A percentile compares a stretch with the other conserved stretches of the same genome.
These are phyloP conservation scores for Conoideocrella luteorostrata DNA, from an alignment of 2,329 filamentous ascomycete species.

Conservation along the genomic window DNA sequence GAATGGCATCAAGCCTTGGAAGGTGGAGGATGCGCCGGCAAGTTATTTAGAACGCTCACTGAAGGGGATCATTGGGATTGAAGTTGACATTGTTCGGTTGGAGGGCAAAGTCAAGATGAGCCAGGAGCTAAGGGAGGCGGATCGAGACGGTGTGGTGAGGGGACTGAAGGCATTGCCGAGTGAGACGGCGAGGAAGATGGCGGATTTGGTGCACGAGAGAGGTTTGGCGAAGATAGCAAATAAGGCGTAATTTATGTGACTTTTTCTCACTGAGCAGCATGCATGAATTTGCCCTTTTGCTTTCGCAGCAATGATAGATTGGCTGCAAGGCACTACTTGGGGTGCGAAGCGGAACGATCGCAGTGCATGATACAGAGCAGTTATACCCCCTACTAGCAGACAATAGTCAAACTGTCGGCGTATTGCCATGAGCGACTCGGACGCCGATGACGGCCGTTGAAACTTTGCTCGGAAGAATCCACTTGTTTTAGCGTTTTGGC, in stretches of 20 bases:
- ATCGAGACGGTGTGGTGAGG: conserved; percentile 48
- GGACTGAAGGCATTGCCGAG: conserved; percentile 40
- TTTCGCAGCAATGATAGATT: too few species aligned
- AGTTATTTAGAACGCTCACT: conserved; percentile 46
- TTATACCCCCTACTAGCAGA: too few species aligned
- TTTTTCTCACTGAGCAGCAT: too few species aligned
- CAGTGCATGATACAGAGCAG: too few species aligned
- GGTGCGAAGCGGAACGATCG: too few species aligned
- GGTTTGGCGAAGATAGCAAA: conserved; percentile 18
- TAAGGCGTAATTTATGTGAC: background rate
- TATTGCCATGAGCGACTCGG: too few species aligned
- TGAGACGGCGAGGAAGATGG: conserved; percentile 23
- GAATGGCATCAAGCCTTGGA: conserved; percentile 41
- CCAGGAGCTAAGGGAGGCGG: conserved; percentile 48
- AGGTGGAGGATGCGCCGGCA: conserved; percentile 48
- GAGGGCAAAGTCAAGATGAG: conserved; percentile 62
- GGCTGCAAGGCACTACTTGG: too few species aligned
- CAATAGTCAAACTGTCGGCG: too few species aligned
- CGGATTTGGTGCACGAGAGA: conserved; percentile 23
- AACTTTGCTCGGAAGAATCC: background rate
- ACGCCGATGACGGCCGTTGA: background rate
- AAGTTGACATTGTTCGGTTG: conserved; percentile 47
- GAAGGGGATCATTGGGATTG: conserved; percentile 54
- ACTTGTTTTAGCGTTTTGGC: too few species aligned
- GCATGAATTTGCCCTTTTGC: too few species aligned